These are phyloP conservation scores for Rhinocladiella mackenziei DNA, from an alignment of 2,329 filamentous ascomycete species.

Conservation along the genomic window DNA sequence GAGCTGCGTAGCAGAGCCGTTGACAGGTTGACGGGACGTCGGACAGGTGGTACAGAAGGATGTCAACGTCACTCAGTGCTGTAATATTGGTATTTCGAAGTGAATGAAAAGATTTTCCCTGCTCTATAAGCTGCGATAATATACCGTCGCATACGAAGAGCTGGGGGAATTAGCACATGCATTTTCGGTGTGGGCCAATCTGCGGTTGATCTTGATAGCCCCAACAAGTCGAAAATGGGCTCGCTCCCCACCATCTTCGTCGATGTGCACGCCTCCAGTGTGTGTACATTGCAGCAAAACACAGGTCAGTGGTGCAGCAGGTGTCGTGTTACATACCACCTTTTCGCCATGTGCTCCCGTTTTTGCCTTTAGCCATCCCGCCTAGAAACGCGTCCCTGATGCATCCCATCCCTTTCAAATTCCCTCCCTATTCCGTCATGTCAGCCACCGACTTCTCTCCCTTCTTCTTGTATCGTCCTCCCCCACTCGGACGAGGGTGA, in stretches of 20 bases:
- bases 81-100: not conserved
- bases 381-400: not conserved
- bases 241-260: not conserved
- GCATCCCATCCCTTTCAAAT: too few species aligned
- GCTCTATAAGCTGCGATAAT: too few species aligned
- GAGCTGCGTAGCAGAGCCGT: too few species aligned
- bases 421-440: conserved; percentile 6
- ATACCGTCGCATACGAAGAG: too few species aligned
- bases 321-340: conserved; percentile 1
- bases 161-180: not conserved
- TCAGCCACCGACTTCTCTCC: not conserved
- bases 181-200: not conserved
- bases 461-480: not conserved
- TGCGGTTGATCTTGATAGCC: not conserved
- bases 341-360: not conserved
- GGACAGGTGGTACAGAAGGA: not conserved
- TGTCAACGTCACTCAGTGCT: not conserved
- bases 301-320: too few species aligned
- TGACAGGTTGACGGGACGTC: too few species aligned
- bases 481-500: not conserved
- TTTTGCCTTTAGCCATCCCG: conserved; percentile 8
- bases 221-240: too few species aligned
- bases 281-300: too few species aligned
- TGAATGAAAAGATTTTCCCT: conserved; percentile 5
- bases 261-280: too few species aligned